Evolutionary conservation across 192 early-diverging fungal species (phyloP), one percentile per base, ranked within the genome.

Genomic region (Coemansia erecta): DNA sequence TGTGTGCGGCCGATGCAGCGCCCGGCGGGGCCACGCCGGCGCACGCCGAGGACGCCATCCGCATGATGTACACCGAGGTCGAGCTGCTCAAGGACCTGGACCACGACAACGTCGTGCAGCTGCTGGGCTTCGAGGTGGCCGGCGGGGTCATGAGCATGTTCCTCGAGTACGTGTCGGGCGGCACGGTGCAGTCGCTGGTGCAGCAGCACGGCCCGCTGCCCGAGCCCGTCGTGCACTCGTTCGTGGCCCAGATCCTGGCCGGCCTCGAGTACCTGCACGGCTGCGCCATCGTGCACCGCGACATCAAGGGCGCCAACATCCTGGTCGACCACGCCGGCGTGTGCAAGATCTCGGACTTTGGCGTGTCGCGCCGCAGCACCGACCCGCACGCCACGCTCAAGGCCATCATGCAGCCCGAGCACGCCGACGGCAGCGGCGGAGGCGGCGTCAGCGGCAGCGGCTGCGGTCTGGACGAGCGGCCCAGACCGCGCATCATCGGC

Each of bases 281-380:
- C 55, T 80, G 84, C 51, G 80, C 82, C 35, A 86, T 92, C 51
- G 60, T 91, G 42, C 91, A 92, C 59, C 74, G 91, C 58, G 89
- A 92, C 64, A 91, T 92, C 66, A 92, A 92, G 72, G 86, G 86
- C 26, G 89, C 85, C 14, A 92, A 92, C 62, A 87, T 90, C 42
- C 66, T 92, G 31, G 83, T 91, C 2, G 85, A 91, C 62, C 83
- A 90, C 41, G 77, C 85, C n/a, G 91, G 91, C 23, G 83, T 90
- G 8, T 93, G 92, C 54, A 98, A 98, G 76, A 98, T 98, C 24
- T 91, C 90, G 14, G 95, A 98, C 70, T 98, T 98, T 84, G 95
- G 95, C 13, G 88, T 97, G 15, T 96, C 94, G 28, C 95, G 93
- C 60, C 81, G 86, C 60, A 90, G 35, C 35, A 37, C 35, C 35